phyloP scores from a whole-genome alignment of 352 stramenopile genomes.

The Phytopythium kandeliae region DNA sequence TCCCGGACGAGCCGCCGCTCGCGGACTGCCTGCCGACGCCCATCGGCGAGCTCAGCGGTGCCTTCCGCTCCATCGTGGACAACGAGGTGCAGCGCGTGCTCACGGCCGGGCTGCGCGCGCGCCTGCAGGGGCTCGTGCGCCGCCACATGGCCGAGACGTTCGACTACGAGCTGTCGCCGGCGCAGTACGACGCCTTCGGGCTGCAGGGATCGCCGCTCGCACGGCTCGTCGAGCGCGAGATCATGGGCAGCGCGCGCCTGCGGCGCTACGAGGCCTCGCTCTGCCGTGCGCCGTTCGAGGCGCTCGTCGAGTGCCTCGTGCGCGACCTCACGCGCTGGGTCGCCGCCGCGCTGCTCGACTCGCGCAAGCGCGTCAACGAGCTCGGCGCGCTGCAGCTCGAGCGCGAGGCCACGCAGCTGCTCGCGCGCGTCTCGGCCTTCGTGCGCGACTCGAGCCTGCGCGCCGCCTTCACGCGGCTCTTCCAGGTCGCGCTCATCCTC shows the following conservation, averaged over 20 bases:
- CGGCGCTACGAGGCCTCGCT: constrained; percentile 55
- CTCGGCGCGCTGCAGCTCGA: constrained; percentile 75
- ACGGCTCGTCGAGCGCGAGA: constrained; percentile 56
- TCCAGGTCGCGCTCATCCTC: constrained; percentile 74
- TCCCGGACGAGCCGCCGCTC: constrained; percentile 50
- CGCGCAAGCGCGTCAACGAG: constrained; percentile 71
- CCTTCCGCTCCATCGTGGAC: constrained; percentile 66
- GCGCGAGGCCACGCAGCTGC: constrained; percentile 60
- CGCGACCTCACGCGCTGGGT: constrained; percentile 57
- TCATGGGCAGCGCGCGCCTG: constrained; percentile 62
- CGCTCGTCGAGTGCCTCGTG: constrained; percentile 54
- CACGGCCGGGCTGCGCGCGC: constrained; percentile 32
- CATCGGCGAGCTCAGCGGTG: constrained; percentile 58
- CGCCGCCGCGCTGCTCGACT: constrained; percentile 36
- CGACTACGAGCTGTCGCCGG: constrained; percentile 57
- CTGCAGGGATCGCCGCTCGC: constrained; percentile 61
- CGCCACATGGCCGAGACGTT: constrained; percentile 40
- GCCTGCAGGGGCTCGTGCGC: constrained; percentile 37
- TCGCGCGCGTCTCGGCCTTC: constrained; percentile 42
- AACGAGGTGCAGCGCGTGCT: constrained; percentile 72
- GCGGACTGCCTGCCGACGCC: constrained; percentile 70
- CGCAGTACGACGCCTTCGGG: constrained; percentile 58
- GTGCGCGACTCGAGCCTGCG: constrained; percentile 54
- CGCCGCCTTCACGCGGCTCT: constrained; percentile 61
- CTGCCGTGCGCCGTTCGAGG: constrained; percentile 56